A percentile compares a stretch with the other conserved stretches of the same genome.
Evolutionary conservation across 352 stramenopile species (phyloP).

Genomic region (Phytopythium sindhum): DNA sequence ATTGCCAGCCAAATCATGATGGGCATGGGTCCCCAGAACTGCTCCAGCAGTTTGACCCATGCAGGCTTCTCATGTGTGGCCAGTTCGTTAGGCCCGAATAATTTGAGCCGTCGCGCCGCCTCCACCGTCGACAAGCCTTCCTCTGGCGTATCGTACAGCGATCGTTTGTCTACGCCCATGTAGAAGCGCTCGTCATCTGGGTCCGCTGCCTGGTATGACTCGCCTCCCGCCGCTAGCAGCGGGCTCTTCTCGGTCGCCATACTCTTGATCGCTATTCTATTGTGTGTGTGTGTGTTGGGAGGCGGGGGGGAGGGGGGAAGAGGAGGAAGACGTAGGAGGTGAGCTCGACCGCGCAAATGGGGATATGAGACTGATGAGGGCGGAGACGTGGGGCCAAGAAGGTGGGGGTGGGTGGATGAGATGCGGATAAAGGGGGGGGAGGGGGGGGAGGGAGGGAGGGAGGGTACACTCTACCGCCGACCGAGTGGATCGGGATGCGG

Average conservation of each 20-base stretch:
- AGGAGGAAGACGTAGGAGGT: neutral
- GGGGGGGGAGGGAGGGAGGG: too few species aligned
- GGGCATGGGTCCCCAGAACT: constrained; percentile 84
- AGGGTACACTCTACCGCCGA: too few species aligned
- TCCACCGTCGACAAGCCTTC: constrained; percentile 81
- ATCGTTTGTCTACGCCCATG: constrained; percentile 79
- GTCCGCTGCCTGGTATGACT: constrained; percentile 10
- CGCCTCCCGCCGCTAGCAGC: constrained; percentile 15
- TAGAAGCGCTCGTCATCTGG: constrained; percentile 66
- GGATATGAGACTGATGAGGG: neutral
- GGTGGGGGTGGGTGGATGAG: too few species aligned
- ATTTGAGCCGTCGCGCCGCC: constrained; percentile 64
- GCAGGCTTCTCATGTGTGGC: constrained; percentile 38
- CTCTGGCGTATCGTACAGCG: constrained; percentile 61
- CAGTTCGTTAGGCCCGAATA: constrained; percentile 90
- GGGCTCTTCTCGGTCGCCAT: constrained; percentile 51
- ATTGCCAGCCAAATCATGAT: constrained; percentile 92
- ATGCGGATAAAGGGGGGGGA: too few species aligned
- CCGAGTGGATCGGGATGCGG: too few species aligned
- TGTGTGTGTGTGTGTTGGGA: too few species aligned
- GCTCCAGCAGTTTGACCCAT: constrained; percentile 57
- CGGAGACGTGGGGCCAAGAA: neutral
- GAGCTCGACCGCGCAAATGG: constrained; percentile 1
- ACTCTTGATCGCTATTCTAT: too few species aligned
- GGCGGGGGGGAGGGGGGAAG: too few species aligned